A percentile compares a stretch with the other conserved stretches of the same genome.
phyloP scores from a whole-genome alignment of 129 eudicot genomes.

The Logfia minima region DNA sequence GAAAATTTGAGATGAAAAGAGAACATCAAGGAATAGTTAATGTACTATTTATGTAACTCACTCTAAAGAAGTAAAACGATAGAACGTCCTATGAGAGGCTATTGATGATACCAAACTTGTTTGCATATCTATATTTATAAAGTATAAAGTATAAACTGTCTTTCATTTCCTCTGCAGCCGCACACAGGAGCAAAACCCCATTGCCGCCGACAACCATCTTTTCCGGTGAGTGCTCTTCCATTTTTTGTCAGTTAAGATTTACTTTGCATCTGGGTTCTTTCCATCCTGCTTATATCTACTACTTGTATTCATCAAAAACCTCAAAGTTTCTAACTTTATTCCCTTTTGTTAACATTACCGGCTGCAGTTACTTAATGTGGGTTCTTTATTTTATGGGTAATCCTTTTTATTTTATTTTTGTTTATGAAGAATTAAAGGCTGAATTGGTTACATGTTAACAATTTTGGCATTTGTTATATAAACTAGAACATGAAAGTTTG shows the following conservation, averaged over 20 bases:
- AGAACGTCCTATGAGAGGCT: not conserved
- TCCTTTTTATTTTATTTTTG: not conserved
- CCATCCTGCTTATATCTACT: slow-evolving; percentile 1
- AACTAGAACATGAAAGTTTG: not conserved
- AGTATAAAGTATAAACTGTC: not conserved
- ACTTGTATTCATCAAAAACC: not conserved
- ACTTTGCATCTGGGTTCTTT: not conserved
- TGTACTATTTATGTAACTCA: slow-evolving; percentile 12
- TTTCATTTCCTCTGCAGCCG: slow-evolving; percentile 20
- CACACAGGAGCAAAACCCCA: slow-evolving; percentile 18
- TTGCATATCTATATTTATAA: slow-evolving; percentile 8
- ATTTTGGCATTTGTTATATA: slow-evolving; percentile 20
- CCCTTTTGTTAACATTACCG: slow-evolving; percentile 10
- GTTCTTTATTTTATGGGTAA: not conserved
- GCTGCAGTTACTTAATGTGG: not conserved
- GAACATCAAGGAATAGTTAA: not conserved
- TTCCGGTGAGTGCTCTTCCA: slow-evolving; percentile 24
- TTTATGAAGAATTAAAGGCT: slow-evolving; percentile 1
- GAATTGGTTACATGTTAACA: not conserved
- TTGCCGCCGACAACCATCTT: slow-evolving; percentile 3
- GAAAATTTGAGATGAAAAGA: not conserved
- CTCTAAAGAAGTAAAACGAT: slow-evolving; percentile 7
- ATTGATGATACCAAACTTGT: slow-evolving; percentile 19
- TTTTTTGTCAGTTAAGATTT: not conserved
- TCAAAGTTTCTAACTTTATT: slow-evolving; percentile 11